phyloP scores from a whole-genome alignment of 176 grass and related monocot species.

The Aegilops bicornis region DNA sequence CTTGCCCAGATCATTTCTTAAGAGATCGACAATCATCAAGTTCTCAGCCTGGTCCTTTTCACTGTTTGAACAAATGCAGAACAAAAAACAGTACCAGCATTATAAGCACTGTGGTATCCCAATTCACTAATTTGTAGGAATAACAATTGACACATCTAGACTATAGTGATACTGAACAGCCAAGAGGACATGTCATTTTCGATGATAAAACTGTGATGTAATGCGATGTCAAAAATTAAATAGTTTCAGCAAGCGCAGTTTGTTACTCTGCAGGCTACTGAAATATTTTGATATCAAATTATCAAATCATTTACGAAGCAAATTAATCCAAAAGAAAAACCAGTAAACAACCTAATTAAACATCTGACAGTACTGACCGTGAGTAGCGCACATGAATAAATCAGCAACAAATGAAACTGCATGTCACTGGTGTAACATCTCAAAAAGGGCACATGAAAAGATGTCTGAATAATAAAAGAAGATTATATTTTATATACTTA shows the following conservation, averaged over 20 bases:
- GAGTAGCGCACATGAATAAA: no score
- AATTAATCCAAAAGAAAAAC: not conserved
- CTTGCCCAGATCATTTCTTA: conserved; percentile 87
- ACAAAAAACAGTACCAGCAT: conserved; percentile 8
- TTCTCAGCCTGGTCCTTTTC: conserved; percentile 99
- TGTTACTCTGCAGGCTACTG: not conserved
- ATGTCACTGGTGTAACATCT: not conserved
- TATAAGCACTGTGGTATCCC: not conserved
- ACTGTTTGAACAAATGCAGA: conserved; percentile 42
- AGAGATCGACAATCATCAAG: conserved; percentile 95
- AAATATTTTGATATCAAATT: not conserved
- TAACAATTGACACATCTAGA: not conserved
- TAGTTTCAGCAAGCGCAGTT: not conserved
- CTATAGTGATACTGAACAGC: not conserved
- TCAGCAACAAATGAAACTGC: no score
- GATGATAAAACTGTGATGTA: not conserved
- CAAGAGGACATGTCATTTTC: not conserved
- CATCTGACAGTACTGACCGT: not conserved
- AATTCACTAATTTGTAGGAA: not conserved
- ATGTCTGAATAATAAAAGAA: not conserved
- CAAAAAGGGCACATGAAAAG: not conserved
- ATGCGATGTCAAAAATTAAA: not conserved
- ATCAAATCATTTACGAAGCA: not conserved
- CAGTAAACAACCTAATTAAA: not conserved
- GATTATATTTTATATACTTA: conserved; percentile 28